Percentiles rank a stretch among this genome's conserved stretches.
Evolutionary conservation across 805 yeast genomes (phyloP).

Genomic region (Candida suzukii): DNA sequence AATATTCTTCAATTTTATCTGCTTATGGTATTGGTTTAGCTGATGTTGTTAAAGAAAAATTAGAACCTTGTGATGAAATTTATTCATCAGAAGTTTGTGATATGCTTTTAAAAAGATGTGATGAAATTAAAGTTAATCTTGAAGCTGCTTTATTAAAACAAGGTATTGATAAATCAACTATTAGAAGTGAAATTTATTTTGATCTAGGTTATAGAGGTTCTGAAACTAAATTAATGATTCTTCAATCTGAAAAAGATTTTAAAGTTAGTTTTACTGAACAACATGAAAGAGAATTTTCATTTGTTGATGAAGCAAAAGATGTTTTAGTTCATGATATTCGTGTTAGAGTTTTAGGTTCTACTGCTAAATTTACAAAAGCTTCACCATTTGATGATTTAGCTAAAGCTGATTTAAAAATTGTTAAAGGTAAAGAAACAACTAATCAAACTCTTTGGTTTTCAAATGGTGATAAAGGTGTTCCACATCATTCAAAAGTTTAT

Average conservation of each 20-base stretch:
- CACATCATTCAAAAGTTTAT: constrained; percentile 10
- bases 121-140: constrained; percentile 36
- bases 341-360: constrained; percentile 1
- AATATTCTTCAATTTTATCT: constrained; percentile 75
- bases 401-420: not conserved
- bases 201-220: constrained; percentile 83
- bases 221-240: constrained; percentile 80
- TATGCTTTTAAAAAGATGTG: constrained; percentile 38
- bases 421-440: not conserved
- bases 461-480: constrained; percentile 8
- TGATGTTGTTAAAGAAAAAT: constrained; percentile 72
- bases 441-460: constrained; percentile 15
- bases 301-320: constrained; percentile 18
- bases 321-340: constrained; percentile 24
- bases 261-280: constrained; percentile 14
- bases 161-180: constrained; percentile 39
- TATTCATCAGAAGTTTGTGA: constrained; percentile 25
- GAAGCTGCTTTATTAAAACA: constrained; percentile 36
- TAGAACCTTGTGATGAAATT: constrained; percentile 56
- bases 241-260: constrained; percentile 18
- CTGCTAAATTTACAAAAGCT: not conserved
- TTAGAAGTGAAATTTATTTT: constrained; percentile 55
- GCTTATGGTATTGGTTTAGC: constrained; percentile 89
- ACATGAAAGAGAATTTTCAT: constrained; percentile 27
- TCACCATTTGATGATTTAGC: constrained; percentile 18